Evolutionary conservation across 139 green algal species (phyloP).

Genomic region (Chlorella sp.): DNA sequence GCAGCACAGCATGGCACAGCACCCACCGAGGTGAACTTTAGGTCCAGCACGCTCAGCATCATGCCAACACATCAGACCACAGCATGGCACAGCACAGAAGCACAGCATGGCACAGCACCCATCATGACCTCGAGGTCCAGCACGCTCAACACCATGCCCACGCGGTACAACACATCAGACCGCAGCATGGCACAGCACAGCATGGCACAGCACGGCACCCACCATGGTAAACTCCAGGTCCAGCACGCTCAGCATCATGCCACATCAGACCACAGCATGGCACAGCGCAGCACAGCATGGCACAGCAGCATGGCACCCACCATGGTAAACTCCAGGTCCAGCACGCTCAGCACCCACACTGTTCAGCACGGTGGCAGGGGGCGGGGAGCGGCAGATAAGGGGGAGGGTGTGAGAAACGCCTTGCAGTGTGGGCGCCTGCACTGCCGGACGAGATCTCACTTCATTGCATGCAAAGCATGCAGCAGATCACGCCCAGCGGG

Average conservation of each 20-base stretch:
- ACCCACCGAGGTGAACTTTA: too few species aligned
- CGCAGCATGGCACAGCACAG: too few species aligned
- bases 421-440: not conserved
- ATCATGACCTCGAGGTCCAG: too few species aligned
- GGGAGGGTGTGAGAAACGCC: not conserved
- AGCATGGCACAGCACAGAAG: too few species aligned
- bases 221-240: constrained; percentile 29
- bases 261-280: too few species aligned
- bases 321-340: constrained; percentile 30
- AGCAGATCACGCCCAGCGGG: not conserved
- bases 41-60: too few species aligned
- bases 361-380: not conserved
- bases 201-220: not conserved
- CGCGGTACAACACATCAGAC: too few species aligned
- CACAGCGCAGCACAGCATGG: too few species aligned
- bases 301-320: not conserved
- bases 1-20: too few species aligned
- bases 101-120: not conserved
- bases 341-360: constrained; percentile 24
- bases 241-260: constrained; percentile 6
- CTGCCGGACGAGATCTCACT: too few species aligned
- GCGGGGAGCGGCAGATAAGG: not conserved
- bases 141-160: too few species aligned
- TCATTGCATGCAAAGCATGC: not conserved
- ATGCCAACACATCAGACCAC: too few species aligned